Percentiles rank a stretch among this genome's conserved stretches.
Conservation (phyloP, 169 alveolate species). For the Amoebophrya sp. region DNA sequence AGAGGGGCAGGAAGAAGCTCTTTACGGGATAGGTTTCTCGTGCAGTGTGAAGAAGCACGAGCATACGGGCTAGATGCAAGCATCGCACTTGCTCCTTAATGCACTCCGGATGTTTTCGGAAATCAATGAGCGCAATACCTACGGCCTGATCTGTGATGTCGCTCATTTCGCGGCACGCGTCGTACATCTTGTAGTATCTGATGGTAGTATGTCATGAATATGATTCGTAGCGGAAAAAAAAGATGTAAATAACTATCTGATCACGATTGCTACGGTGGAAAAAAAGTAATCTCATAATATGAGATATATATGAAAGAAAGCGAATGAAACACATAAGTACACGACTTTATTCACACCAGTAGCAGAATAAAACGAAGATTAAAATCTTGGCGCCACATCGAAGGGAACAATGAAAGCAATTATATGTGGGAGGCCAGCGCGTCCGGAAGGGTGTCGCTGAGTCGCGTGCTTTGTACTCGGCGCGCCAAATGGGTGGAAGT, state of each 20-base stretch:
- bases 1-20: constrained; percentile 17
- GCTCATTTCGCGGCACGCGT: constrained; percentile 2
- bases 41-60: not conserved
- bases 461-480: constrained; percentile 67
- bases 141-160: constrained; percentile 10
- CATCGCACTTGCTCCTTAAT: not conserved
- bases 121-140: not conserved
- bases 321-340: too few relatives aligned
- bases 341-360: too few relatives aligned
- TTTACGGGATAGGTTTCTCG: not conserved
- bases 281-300: too few relatives aligned
- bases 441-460: constrained; percentile 40
- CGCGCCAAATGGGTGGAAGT: constrained; percentile 74
- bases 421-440: too few relatives aligned
- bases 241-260: too few relatives aligned
- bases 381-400: too few relatives aligned
- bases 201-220: too few relatives aligned
- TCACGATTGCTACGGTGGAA: too few relatives aligned
- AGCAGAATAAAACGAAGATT: not conserved
- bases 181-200: constrained; percentile 22
- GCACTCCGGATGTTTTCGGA: constrained; percentile 4
- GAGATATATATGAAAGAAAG: too few relatives aligned
- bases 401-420: too few relatives aligned
- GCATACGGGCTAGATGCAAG: not conserved
- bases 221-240: too few relatives aligned